A percentile compares a stretch with the other conserved stretches of the same genome.
These are phyloP conservation scores for Pythium sukuiense DNA, from an alignment of 352 stramenopile genomes.

Conservation along the genomic window DNA sequence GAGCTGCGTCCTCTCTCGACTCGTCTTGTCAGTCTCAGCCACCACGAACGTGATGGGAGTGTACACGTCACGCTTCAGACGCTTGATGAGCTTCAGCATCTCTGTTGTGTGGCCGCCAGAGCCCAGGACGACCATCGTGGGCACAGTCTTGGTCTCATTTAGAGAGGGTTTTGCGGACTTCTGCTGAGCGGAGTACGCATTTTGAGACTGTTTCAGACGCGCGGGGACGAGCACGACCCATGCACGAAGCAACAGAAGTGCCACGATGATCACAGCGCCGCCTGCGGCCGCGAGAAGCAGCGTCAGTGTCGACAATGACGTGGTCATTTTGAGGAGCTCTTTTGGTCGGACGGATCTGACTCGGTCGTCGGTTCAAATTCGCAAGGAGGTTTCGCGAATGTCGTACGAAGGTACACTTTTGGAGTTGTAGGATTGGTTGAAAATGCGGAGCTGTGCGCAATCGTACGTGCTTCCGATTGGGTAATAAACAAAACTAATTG, in stretches of 20 bases:
- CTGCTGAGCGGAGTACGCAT: slow-evolving; percentile 13
- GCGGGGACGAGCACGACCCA: slow-evolving; percentile 21
- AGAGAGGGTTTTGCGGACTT: slow-evolving; percentile 1
- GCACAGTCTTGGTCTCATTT: slow-evolving; percentile 20
- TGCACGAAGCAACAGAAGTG: slow-evolving; percentile 13
- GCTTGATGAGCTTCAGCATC: slow-evolving; percentile 93
- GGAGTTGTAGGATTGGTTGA: neutral
- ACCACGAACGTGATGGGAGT: slow-evolving; percentile 88
- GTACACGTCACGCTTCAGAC: slow-evolving; percentile 78
- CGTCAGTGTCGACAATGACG: neutral
- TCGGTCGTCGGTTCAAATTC: neutral
- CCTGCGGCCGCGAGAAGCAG: slow-evolving; percentile 1
- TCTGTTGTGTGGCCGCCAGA: slow-evolving; percentile 94
- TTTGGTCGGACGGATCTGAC: slow-evolving; percentile 5
- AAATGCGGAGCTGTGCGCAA: neutral
- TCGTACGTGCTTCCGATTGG: neutral
- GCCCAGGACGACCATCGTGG: slow-evolving; percentile 82
- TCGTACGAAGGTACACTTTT: neutral
- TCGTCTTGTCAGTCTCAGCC: slow-evolving; percentile 91
- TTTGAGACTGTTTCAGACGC: slow-evolving; percentile 21
- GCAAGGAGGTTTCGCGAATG: neutral
- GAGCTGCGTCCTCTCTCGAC: slow-evolving; percentile 64
- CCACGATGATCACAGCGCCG: neutral
- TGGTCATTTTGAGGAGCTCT: slow-evolving; percentile 6
- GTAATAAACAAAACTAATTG: neutral